These are phyloP conservation scores for Fusarium coffeatum DNA, from an alignment of 2,329 filamentous ascomycete genomes.

Conservation along the genomic window DNA sequence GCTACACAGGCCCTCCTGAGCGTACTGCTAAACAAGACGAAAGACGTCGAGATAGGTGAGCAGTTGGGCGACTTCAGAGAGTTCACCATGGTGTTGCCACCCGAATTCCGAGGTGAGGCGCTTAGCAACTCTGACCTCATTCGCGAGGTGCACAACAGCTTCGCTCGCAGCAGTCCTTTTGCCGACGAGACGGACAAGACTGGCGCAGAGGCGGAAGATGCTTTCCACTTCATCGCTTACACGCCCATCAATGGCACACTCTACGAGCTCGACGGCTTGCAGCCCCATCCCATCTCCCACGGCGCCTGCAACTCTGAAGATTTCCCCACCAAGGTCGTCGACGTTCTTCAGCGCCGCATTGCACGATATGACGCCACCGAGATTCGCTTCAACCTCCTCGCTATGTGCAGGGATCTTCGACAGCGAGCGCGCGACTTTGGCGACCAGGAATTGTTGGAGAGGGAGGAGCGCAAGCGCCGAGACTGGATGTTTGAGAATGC, in stretches of 20 bases:
- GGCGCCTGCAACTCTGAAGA: constrained; percentile 75
- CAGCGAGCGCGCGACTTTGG: constrained; percentile 82
- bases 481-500: constrained; percentile 97
- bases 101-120: constrained; percentile 73
- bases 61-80: constrained; percentile 83
- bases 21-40: constrained; percentile 87
- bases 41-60: constrained; percentile 76
- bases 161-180: constrained; percentile 89
- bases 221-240: constrained; percentile 98
- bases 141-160: constrained; percentile 87
- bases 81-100: constrained; percentile 85
- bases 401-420: constrained; percentile 87
- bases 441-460: constrained; percentile 79
- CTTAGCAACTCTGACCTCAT: constrained; percentile 74
- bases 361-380: constrained; percentile 85
- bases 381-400: constrained; percentile 95
- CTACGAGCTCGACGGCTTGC: constrained; percentile 95
- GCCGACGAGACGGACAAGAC: constrained; percentile 83
- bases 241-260: constrained; percentile 81
- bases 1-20: constrained; percentile 95
- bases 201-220: constrained; percentile 78
- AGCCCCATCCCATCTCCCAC: constrained; percentile 91
- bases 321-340: constrained; percentile 84
- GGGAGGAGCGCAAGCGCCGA: constrained; percentile 84
- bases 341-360: constrained; percentile 87